Evolutionary conservation across 2,329 filamentous ascomycete species (phyloP).

Genomic region (Penicillium sp.): DNA sequence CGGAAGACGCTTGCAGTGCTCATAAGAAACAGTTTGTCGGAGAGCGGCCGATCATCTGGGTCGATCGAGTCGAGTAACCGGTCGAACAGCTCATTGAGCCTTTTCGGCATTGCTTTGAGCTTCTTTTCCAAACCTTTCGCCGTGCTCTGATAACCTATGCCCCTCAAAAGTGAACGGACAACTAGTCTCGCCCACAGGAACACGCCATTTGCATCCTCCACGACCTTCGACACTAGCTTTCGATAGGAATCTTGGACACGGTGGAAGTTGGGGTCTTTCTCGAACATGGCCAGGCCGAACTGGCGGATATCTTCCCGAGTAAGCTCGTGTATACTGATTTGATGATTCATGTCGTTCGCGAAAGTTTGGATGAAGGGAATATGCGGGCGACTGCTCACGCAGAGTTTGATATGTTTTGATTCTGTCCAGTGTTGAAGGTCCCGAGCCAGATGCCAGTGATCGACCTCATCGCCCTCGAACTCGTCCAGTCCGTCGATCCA

Average conservation of each 20-base stretch:
- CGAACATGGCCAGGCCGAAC: constrained; percentile 3
- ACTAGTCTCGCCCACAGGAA: constrained; percentile 28
- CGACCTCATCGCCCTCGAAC: constrained; percentile 14
- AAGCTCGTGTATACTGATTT: constrained; percentile 5
- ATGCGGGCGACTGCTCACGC: constrained; percentile 11
- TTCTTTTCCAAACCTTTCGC: constrained; percentile 11
- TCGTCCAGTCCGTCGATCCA: constrained; percentile 24
- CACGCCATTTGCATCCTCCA: constrained; percentile 16
- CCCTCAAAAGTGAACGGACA: constrained; percentile 17
- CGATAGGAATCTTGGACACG: not conserved
- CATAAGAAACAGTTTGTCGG: constrained; percentile 9
- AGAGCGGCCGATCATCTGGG: constrained; percentile 5
- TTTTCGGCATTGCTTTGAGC: constrained; percentile 14
- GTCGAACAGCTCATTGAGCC: constrained; percentile 20
- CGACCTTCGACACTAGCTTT: constrained; percentile 4
- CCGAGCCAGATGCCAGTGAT: constrained; percentile 6
- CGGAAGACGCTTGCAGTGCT: not conserved
- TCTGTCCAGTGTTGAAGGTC: constrained; percentile 5
- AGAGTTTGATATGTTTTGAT: constrained; percentile 6
- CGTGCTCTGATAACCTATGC: constrained; percentile 13
- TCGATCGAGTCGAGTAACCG: constrained; percentile 17
- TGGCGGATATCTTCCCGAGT: constrained; percentile 7
- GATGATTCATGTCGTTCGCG: not conserved
- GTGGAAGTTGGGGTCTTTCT: constrained; percentile 8
- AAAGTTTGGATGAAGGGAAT: constrained; percentile 6